Evolutionary conservation across 2,329 filamentous ascomycete species (phyloP).

Genomic region (Penicillium decumbens): DNA sequence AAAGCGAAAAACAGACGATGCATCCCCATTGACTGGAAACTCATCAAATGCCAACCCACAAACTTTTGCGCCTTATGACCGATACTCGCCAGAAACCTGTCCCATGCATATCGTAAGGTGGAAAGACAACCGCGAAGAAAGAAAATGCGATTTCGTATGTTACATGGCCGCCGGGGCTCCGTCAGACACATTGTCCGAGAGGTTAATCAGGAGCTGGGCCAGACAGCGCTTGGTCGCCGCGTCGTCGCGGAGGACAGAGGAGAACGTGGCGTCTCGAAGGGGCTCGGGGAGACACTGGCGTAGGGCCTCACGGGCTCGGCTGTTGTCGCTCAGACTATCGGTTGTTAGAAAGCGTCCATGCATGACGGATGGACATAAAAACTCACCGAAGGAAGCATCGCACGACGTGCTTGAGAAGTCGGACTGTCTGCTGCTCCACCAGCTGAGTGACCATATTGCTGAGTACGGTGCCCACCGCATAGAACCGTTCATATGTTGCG

Average conservation of each 20-base stretch:
- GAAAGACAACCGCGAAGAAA: slow-evolving; percentile 29
- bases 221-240: slow-evolving; percentile 96
- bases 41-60: slow-evolving; percentile 21
- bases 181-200: slow-evolving; percentile 79
- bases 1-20: slow-evolving; percentile 15
- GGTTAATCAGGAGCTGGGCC: slow-evolving; percentile 92
- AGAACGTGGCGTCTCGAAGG: slow-evolving; percentile 97
- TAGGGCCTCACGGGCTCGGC: slow-evolving; percentile 86
- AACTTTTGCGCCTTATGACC: slow-evolving; percentile 38
- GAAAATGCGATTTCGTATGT: slow-evolving; percentile 33
- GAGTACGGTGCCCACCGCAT: slow-evolving; percentile 92
- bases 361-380: not conserved
- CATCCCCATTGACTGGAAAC: slow-evolving; percentile 9
- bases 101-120: slow-evolving; percentile 42
- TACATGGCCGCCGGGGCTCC: slow-evolving; percentile 40
- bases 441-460: slow-evolving; percentile 99
- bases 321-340: slow-evolving; percentile 83
- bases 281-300: slow-evolving; percentile 95
- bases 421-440: slow-evolving; percentile 93
- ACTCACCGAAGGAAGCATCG: slow-evolving; percentile 88
- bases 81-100: slow-evolving; percentile 39
- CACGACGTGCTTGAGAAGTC: slow-evolving; percentile 94
- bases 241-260: slow-evolving; percentile 90
- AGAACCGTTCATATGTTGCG: slow-evolving; percentile 97
- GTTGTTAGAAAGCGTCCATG: slow-evolving; percentile 1